Base-by-base conservation (phyloP, 179 eudicot species). In the Actinidia arguta region DNA sequence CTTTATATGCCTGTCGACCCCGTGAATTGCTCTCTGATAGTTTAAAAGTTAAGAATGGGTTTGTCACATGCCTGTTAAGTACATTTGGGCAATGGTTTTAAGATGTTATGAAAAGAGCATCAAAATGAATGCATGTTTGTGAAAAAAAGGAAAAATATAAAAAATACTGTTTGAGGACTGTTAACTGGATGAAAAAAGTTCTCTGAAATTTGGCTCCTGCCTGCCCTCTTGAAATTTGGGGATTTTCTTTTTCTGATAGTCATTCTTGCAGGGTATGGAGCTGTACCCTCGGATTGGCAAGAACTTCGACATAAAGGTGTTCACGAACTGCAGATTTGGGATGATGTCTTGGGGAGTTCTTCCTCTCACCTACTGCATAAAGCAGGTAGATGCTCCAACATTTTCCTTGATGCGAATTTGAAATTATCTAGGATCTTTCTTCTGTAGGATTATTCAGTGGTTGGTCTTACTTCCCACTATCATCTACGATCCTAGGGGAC, bases 261-360 rank as follows among this genome's bases (percentile, higher is more conserved):
- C 39, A 14, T 78, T 82, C 70, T 80, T 59, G 75, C 88, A 96
- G 99, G 99, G 99, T 4, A 96, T 96, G 99, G 99, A 96, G 88
- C 92, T 96, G n/a, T 96, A 96, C 88, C 99, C 99, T 82, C 93
- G 98, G 62, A 92, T 96, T 82, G 98, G 99, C 70, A 90, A 95
- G 86, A 84, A 92, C 89, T 95, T 96, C 51, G 99, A 96, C 84
- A 93, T 96, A 58, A 96, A 96, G 87, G 97, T 95, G 74, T 95
- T 96, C 82, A 96, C 99, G 3, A 96, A 95, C 85, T 96, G 98
- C 88, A 95, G 99, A 90, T 96, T 96, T 84, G 99, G 98, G 75
- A 95, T 95, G 98, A 95, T 96, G 97, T 93, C 98, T 62, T 96
- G 99, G 98, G 98, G 98, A 22, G 98, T 96, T 86, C 95, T 96